phyloP scores from a whole-genome alignment of 305 asterid genomes.

The Rubia peregrina region DNA sequence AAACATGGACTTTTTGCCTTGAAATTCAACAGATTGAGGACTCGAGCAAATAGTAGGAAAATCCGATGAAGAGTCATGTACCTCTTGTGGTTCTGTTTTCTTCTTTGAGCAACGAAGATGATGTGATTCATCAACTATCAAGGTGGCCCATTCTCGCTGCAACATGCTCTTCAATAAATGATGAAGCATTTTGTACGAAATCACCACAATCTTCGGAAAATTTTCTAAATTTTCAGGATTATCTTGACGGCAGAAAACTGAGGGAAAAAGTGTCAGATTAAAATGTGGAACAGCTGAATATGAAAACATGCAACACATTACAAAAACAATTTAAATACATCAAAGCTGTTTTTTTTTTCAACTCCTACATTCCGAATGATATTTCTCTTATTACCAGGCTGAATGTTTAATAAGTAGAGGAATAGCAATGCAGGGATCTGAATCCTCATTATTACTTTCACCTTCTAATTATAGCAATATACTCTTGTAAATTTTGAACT shows the following conservation, averaged over 20 bases:
- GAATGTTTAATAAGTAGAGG: background rate
- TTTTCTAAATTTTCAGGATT: constrained; percentile 65
- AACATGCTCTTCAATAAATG: constrained; percentile 66
- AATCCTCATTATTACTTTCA: background rate
- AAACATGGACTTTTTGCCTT: background rate
- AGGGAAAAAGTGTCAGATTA: constrained; percentile 17
- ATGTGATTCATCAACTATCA: constrained; percentile 92
- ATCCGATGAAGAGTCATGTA: constrained; percentile 18
- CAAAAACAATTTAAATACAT: background rate
- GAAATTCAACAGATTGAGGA: background rate
- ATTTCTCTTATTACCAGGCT: background rate
- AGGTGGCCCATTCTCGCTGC: constrained; percentile 74
- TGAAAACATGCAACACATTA: background rate
- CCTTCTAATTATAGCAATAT: background rate
- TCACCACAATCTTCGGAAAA: constrained; percentile 70
- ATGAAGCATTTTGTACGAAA: constrained; percentile 81
- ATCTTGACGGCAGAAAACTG: constrained; percentile 82
- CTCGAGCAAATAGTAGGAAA: background rate
- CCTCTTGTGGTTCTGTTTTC: constrained; percentile 71
- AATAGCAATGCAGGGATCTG: background rate
- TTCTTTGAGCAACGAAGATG: constrained; percentile 69
- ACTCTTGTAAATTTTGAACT: background rate
- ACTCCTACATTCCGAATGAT: background rate
- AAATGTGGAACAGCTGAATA: constrained; percentile 6
- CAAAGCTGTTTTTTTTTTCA: background rate